Base-by-base conservation (phyloP, 129 eudicot species). In the Centrapalus pauciflorus region DNA sequence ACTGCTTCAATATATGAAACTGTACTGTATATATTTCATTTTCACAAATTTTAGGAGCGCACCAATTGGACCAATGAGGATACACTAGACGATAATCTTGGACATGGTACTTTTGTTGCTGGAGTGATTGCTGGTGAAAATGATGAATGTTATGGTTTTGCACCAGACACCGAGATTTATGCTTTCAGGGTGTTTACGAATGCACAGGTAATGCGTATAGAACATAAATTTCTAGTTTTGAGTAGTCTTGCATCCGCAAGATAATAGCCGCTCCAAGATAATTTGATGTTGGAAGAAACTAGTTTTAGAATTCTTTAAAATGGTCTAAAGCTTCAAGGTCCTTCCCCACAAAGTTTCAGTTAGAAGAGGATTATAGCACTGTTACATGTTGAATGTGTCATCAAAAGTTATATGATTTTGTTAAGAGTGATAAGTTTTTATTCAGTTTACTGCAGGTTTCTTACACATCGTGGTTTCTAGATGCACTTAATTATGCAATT, bases 51-150 rank as follows among this genome's bases (percentile, higher is more conserved):
- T 46, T 70, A 88, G 96, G 96, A 88, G 71, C 95, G 96, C 52
- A 85, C 96, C 24, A 88, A 88, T 55, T 88, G 96, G 96, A 88
- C 89, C 17, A 82, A 88, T 75, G 92, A 88, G 45, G 76, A 82
- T 76, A 82, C 89, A 10, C 70, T 88, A 41, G 82, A 85, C 54
- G 96, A 88, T 83, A 85, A 85, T 82, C 85, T 88, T 60, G 96
- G 96, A 25, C 96, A 88, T 74, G 96, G 96, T 46, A 85, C 96
- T 49, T 88, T 88, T 73, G 96, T 88, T 59, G 96, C 96, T 26
- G 96, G 96, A 58, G 92, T 88, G 30, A 76, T 88, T 69, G 96
- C 96, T 75, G 92, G 96, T 55, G 81, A 85, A 78, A 81, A 88
- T 64, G 71, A 73, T 25, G 87, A 88, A 58, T 88, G 96, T 78